Percentiles rank a stretch among this genome's conserved stretches.
Conservation (phyloP, 2,329 filamentous ascomycete genomes). For the Thielaviopsis euricoi region DNA sequence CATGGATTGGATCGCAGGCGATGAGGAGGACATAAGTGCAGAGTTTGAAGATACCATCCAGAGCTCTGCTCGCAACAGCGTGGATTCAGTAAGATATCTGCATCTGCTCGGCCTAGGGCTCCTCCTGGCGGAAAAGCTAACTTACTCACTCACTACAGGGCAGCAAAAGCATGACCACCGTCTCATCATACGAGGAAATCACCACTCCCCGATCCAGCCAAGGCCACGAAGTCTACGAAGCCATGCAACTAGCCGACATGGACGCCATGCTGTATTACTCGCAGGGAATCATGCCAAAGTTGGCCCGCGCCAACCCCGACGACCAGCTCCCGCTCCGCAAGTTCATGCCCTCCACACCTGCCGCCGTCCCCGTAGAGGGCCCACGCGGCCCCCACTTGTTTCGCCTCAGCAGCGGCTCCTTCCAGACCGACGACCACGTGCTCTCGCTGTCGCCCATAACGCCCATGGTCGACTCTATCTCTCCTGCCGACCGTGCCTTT, state of each 20-base stretch:
- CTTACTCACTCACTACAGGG: constrained; percentile 29
- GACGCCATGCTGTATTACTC: constrained; percentile 35
- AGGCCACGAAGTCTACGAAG: constrained; percentile 23
- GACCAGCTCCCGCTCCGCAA: neutral
- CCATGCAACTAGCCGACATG: constrained; percentile 1
- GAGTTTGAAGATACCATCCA: constrained; percentile 34
- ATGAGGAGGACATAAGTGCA: constrained; percentile 26
- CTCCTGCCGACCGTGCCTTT: neutral
- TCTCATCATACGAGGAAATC: constrained; percentile 74
- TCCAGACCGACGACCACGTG: constrained; percentile 31
- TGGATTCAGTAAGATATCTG: constrained; percentile 48
- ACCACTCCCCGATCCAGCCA: constrained; percentile 57
- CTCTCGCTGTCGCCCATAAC: constrained; percentile 61
- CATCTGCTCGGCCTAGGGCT: neutral
- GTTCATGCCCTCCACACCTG: constrained; percentile 13
- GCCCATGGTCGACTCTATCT: constrained; percentile 34
- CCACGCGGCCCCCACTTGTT: constrained; percentile 80
- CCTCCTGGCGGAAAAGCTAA: neutral
- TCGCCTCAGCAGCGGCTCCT: constrained; percentile 46
- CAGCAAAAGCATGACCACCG: constrained; percentile 63
- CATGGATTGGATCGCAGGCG: constrained; percentile 51
- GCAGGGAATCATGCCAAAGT: neutral
- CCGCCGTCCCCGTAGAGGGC: constrained; percentile 49
- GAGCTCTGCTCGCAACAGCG: constrained; percentile 48
- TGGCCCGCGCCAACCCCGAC: neutral